Percentiles rank a stretch among this genome's conserved stretches.
These are phyloP conservation scores for Arthrobotrys conoides DNA, from an alignment of 2,329 filamentous ascomycete genomes.

Conservation along the genomic window DNA sequence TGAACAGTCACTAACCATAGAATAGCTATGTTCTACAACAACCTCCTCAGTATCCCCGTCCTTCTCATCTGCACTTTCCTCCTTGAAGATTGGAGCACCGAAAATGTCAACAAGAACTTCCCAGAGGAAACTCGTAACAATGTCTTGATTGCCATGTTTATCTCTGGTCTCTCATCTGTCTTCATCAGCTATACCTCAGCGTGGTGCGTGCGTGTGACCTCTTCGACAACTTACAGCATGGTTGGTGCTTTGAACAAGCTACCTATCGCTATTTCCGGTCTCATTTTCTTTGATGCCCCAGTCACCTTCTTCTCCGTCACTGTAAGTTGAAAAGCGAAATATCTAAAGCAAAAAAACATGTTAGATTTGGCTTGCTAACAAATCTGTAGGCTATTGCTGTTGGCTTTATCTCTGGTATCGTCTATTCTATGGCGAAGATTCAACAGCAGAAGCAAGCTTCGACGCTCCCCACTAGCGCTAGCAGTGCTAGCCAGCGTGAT, in stretches of 20 bases:
- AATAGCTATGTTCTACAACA: conserved; percentile 99
- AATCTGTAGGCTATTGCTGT: conserved; percentile 83
- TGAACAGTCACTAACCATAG: conserved; percentile 66
- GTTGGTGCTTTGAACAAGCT: conserved; percentile 98
- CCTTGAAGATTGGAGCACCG: conserved; percentile 90
- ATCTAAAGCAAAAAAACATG: background rate
- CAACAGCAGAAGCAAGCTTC: conserved; percentile 79
- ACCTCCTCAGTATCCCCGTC: conserved; percentile 94
- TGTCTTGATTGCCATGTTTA: conserved; percentile 88
- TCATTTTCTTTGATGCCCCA: conserved; percentile 95
- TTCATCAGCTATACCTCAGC: conserved; percentile 99
- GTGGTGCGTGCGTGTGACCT: conserved; percentile 98
- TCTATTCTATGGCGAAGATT: conserved; percentile 89
- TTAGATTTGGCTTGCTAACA: background rate
- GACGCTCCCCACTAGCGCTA: conserved; percentile 84
- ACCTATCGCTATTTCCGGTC: conserved; percentile 89
- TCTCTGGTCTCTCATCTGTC: conserved; percentile 91
- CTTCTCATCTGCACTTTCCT: conserved; percentile 85
- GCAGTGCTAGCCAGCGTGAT: conserved; percentile 90
- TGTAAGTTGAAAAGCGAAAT: conserved; percentile 59
- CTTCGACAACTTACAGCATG: conserved; percentile 93
- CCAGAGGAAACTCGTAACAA: conserved; percentile 82
- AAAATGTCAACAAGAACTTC: conserved; percentile 90
- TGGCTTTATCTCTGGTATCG: conserved; percentile 91
- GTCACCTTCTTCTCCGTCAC: conserved; percentile 83